phyloP scores from a whole-genome alignment of 768 basidiomycete species.

The Lanmaoa pseudosensibilis region DNA sequence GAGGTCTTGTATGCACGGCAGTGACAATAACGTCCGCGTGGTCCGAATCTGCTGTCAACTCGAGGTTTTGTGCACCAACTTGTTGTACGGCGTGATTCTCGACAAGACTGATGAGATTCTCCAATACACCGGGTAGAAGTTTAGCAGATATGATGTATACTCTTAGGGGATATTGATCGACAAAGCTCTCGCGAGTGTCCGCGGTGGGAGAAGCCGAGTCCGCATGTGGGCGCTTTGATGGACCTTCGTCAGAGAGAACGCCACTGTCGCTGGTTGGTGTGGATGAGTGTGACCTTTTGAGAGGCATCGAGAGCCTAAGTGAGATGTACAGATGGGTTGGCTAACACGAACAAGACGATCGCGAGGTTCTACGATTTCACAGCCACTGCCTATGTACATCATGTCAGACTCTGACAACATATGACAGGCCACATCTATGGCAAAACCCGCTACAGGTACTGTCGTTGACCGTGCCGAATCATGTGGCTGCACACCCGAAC shows the following conservation, averaged over 20 bases:
- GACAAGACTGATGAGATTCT: conserved; percentile 27
- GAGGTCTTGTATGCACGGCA: conserved; percentile 59
- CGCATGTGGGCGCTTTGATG: conserved; percentile 14
- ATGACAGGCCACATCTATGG: too few relatives aligned
- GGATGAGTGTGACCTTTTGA: conserved; percentile 13
- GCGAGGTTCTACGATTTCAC: neutral
- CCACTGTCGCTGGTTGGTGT: neutral
- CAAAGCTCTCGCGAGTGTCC: conserved; percentile 4
- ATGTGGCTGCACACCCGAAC: too few relatives aligned
- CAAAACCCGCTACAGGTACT: neutral
- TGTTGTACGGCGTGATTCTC: conserved; percentile 10
- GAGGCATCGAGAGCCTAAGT: conserved; percentile 6
- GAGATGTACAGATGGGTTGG: neutral
- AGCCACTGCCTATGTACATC: neutral
- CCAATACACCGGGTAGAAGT: conserved; percentile 21
- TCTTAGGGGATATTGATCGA: conserved; percentile 12
- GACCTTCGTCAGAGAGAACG: neutral
- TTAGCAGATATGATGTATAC: conserved; percentile 37
- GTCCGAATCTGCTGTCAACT: conserved; percentile 40
- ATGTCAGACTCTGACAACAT: too few relatives aligned
- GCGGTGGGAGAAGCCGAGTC: conserved; percentile 2
- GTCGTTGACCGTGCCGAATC: too few relatives aligned
- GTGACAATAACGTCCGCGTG: conserved; percentile 70
- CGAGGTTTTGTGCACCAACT: conserved; percentile 20
- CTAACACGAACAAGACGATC: neutral